phyloP scores from a whole-genome alignment of 306 rosid genomes.

The Macrotyloma uniflorum region DNA sequence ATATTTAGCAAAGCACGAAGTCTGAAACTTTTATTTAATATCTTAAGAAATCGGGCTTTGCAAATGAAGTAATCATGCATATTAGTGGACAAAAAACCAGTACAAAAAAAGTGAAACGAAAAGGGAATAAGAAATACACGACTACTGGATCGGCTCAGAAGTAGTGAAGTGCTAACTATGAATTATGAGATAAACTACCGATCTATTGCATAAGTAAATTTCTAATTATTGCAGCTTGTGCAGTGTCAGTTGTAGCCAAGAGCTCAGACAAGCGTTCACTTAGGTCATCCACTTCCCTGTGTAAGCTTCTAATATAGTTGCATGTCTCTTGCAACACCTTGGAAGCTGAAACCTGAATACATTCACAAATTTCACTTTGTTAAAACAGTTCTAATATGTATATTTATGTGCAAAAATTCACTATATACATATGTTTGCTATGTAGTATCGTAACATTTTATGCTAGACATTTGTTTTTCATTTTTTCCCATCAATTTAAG shows the following conservation, averaged over 20 bases:
- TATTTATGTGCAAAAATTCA: neutral
- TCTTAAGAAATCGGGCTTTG: slow-evolving; percentile 22
- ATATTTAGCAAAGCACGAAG: neutral
- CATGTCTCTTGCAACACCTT: slow-evolving; percentile 88
- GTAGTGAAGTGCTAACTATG: slow-evolving; percentile 24
- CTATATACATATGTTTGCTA: neutral
- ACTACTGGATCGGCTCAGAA: slow-evolving; percentile 1
- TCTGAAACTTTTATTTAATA: slow-evolving; percentile 32
- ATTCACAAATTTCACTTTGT: neutral
- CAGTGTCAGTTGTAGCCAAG: slow-evolving; percentile 76
- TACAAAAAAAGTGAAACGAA: slow-evolving; percentile 27
- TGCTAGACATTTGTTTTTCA: neutral
- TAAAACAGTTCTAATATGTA: neutral
- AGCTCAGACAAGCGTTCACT: slow-evolving; percentile 87
- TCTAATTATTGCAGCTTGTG: slow-evolving; percentile 93
- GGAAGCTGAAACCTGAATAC: slow-evolving; percentile 67
- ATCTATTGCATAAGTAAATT: slow-evolving; percentile 72
- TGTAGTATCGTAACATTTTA: neutral
- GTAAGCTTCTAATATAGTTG: slow-evolving; percentile 79
- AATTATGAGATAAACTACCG: neutral
- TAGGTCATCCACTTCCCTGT: slow-evolving; percentile 88
- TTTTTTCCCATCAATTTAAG: neutral
- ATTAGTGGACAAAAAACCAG: neutral
- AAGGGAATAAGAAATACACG: slow-evolving; percentile 28
- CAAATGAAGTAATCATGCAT: slow-evolving; percentile 12